phyloP scores from a whole-genome alignment of 2,329 filamentous ascomycete genomes.

The Metarhizium sp. region DNA sequence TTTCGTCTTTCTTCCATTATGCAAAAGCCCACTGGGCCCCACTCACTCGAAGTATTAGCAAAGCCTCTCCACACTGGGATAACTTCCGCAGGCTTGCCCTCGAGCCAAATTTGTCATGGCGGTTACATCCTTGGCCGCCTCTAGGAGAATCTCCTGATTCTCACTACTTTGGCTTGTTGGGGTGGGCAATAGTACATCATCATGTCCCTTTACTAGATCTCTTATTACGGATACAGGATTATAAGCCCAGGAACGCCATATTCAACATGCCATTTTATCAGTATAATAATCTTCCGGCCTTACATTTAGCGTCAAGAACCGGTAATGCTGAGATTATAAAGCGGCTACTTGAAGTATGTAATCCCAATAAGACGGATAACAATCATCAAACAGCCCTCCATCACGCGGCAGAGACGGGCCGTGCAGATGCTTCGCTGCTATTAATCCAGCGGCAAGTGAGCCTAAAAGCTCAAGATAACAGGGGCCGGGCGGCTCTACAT shows the following conservation, averaged over 20 bases:
- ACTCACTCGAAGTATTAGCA: no score
- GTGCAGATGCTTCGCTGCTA: no score
- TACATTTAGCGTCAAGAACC: not conserved
- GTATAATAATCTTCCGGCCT: not conserved
- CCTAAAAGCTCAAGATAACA: no score
- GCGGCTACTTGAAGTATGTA: not conserved
- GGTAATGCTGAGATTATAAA: not conserved
- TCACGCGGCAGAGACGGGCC: no score
- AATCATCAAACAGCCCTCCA: no score
- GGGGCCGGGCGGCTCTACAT: no score
- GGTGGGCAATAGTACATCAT: not conserved
- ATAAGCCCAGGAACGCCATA: not conserved
- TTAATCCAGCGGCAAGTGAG: no score
- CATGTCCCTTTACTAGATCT: not conserved
- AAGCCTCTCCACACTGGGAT: not conserved
- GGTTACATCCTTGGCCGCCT: not conserved
- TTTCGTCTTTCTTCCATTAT: not conserved
- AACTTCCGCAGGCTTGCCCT: not conserved
- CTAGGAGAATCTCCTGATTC: not conserved
- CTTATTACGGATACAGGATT: not conserved
- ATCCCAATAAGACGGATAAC: not conserved
- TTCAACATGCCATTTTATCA: not conserved
- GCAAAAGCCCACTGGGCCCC: not conserved
- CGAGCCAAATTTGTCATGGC: conserved; percentile 1
- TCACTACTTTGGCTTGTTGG: not conserved